These are phyloP conservation scores for Dittrichia graveolens DNA, from an alignment of 129 eudicot species.

Conservation along the genomic window DNA sequence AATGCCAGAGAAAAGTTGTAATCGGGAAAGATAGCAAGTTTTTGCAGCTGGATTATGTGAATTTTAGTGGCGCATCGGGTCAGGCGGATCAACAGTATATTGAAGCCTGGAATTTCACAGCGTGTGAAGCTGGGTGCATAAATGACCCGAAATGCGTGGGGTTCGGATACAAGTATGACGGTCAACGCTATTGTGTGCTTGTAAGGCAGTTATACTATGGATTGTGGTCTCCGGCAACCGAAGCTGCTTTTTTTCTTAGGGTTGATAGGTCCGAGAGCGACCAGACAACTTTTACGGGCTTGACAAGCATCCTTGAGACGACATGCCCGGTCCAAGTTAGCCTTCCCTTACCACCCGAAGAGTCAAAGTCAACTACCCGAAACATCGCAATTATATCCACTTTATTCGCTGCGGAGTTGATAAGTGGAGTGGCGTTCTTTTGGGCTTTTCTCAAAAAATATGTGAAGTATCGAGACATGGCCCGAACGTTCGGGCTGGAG, in stretches of 20 bases:
- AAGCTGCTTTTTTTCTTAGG: slow-evolving; percentile 53
- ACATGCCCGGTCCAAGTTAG: slow-evolving; percentile 67
- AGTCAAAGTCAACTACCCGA: slow-evolving; percentile 61
- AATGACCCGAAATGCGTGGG: slow-evolving; percentile 52
- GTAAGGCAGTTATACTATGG: slow-evolving; percentile 53
- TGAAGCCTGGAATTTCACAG: slow-evolving; percentile 35
- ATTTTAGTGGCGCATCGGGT: slow-evolving; percentile 55
- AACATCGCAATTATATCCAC: slow-evolving; percentile 67
- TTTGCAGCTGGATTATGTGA: slow-evolving; percentile 71
- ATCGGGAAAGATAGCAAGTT: slow-evolving; percentile 42
- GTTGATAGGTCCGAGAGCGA: slow-evolving; percentile 58
- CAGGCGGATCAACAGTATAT: slow-evolving; percentile 11
- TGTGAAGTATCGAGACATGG: slow-evolving; percentile 92
- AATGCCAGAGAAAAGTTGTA: slow-evolving; percentile 37
- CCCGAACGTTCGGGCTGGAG: slow-evolving; percentile 83
- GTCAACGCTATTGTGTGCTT: slow-evolving; percentile 53
- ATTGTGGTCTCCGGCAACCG: slow-evolving; percentile 74
- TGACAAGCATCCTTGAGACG: slow-evolving; percentile 62
- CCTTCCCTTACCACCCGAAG: slow-evolving; percentile 69
- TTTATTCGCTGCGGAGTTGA: slow-evolving; percentile 79
- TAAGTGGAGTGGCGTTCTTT: slow-evolving; percentile 77
- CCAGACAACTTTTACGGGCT: slow-evolving; percentile 51
- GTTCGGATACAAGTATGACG: slow-evolving; percentile 66
- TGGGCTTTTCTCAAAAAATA: slow-evolving; percentile 84
- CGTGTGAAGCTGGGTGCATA: slow-evolving; percentile 52